Evolutionary conservation across 2,329 filamentous ascomycete genomes (phyloP), one percentile per base, ranked within the genome.

Genomic region (Calonectria pauciramosa): DNA sequence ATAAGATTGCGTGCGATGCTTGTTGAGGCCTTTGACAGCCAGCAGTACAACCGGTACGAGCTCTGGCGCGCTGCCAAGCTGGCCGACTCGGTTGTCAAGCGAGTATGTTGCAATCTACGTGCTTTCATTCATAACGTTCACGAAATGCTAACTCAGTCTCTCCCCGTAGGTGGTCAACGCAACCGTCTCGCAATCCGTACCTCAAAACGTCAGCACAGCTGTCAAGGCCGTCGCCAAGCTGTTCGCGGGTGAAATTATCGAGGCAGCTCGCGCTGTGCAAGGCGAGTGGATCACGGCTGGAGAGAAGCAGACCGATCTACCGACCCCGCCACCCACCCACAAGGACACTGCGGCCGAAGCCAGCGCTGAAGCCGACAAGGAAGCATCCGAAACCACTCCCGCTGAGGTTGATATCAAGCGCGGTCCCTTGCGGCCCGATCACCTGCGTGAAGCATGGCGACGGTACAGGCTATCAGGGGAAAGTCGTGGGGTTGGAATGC

Each of bases 151-250:
- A 80, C 65, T 34, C 44, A 34, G 30, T 28, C 16, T 20, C 26
- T 16, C 38, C n/a, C 4, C 8, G 52, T 74, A 93, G 90, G 91
- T 96, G 75, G 93, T 95, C 82, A 96, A 96, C 81, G 93, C 94
- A 73, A 95, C 94, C 2, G 93, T 96, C 11, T 95, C 93, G 0
- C 94, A 96, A 82, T 95, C 93, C 2, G 94, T 95, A 0, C 93
- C 94, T 0, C 89, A 91, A 26, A 93, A 91, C 79, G 93, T 96
- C 65, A 93, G 94, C 75, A 92, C 94, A 28, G 93, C 93, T n/a
- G 93, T 96, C 81, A 93, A 92, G 64, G 92, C 93, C 0, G 94
- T 95, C 26, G 92, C 93, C 63, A 96, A 96, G 84, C 89, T 95
- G 75, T 96, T 95, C 82, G 90, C 94, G 5, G 94, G 94, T 68